Evolutionary conservation across 1,284 basidiomycete species (phyloP), one percentile per base, ranked within the genome.

Genomic region (Cystobasidium pallidum): DNA sequence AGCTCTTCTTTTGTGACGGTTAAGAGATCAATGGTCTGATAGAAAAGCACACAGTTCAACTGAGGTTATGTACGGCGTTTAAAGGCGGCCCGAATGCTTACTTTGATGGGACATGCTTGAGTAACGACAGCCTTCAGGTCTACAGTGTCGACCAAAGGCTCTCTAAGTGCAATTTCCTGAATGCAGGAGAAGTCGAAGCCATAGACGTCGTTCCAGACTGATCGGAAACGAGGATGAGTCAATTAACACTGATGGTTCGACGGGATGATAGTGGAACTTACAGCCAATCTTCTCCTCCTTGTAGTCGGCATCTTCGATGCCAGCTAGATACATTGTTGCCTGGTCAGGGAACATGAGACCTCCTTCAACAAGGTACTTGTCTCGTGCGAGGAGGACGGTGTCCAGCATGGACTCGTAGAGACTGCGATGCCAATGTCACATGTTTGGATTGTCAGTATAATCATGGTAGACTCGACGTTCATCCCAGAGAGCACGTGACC

Each of bases 281-380:
- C 93, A 97, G 82, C 94, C 94, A 81, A 99, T 99, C 84, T 99
- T 99, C 83, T 99, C 95, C 78, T 99, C 94, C 83, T 99, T 99
- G 87, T 99, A 99, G 75, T 99, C 96, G 80, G 95, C 90, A 82
- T 99, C 96, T 83, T 99, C 96, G 79, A 99, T 98, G 51, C 94
- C 96, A 52, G 94, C 94, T 70, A 99, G 80, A 84, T 91, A 98
- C 80, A 99, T 85, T 30, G 88, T 93, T 13, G 95, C 95, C 66
- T 86, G 90, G 83, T 99, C 96, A 13, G 96, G 96, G 86, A 99
- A 98, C 82, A 99, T 91, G 68, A 92, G 85, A 62, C 96, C 96
- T 66, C 84, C 91, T 52, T 89, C 88, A 28, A 81, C 82, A 76
- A 99, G 87, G 84, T 97, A 99, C 82, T 92, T 92, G 86, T 99